Conservation (phyloP, 345 rosid genomes). For the Syzygium aromaticum region DNA sequence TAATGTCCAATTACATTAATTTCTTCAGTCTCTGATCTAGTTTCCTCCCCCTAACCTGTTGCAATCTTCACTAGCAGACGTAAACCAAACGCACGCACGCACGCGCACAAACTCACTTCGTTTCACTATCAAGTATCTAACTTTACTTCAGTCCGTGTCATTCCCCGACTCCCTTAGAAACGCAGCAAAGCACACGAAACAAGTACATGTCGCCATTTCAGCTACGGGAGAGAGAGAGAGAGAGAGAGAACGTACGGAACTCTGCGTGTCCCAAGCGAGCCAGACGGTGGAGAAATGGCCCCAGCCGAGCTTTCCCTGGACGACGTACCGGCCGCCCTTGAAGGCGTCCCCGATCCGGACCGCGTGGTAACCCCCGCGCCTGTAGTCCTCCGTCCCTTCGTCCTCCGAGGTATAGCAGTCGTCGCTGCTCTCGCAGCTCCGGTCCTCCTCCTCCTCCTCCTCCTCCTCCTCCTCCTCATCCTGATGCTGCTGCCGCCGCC, state of each 20-base stretch:
- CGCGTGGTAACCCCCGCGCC: constrained; percentile 67
- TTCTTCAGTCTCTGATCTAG: neutral
- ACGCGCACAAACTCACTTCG: neutral
- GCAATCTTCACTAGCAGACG: neutral
- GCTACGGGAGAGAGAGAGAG: neutral
- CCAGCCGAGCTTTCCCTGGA: constrained; percentile 72
- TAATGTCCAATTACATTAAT: neutral
- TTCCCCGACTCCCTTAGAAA: neutral
- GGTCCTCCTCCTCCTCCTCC: constrained; percentile 20
- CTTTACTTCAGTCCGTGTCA: neutral
- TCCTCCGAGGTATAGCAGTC: constrained; percentile 47
- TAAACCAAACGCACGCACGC: neutral
- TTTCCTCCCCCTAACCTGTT: neutral
- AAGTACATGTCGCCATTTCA: neutral
- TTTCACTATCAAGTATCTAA: neutral
- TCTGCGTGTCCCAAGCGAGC: constrained; percentile 66
- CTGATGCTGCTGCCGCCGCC: neutral
- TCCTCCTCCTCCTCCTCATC: neutral
- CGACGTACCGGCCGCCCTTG: constrained; percentile 54
- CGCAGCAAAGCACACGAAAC: neutral
- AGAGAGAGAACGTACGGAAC: constrained; percentile 18
- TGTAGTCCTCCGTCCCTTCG: constrained; percentile 68
- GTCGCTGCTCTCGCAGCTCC: constrained; percentile 42
- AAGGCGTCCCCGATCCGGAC: constrained; percentile 59
- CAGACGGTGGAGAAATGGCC: constrained; percentile 85